A percentile compares a stretch with the other conserved stretches of the same genome.
phyloP scores from a whole-genome alignment of 1,284 basidiomycete species.

The Cryptococcus sp. region DNA sequence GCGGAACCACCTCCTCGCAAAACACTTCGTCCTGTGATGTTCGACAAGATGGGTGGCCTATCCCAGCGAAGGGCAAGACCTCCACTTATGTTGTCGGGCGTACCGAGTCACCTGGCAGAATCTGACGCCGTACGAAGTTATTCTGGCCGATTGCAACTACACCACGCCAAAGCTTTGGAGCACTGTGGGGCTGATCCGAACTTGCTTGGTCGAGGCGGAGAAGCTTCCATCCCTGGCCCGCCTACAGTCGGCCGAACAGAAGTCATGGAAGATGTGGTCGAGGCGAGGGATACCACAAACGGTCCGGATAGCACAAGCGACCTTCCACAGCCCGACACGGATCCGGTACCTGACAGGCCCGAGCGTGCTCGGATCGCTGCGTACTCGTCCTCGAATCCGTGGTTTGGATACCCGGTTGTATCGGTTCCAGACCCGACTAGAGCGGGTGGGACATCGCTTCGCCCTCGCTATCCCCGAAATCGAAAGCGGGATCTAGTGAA shows the following conservation, averaged over 20 bases:
- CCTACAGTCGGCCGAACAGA: not conserved
- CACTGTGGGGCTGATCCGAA: slow-evolving; percentile 22
- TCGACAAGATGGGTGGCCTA: slow-evolving; percentile 16
- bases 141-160: slow-evolving; percentile 38
- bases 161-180: slow-evolving; percentile 43
- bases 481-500: slow-evolving; percentile 52
- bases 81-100: slow-evolving; percentile 20
- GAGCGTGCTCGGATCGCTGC: slow-evolving; percentile 17
- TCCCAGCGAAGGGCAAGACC: slow-evolving; percentile 19
- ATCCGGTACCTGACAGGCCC: not conserved
- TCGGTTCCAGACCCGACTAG: slow-evolving; percentile 20
- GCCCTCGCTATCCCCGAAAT: slow-evolving; percentile 44
- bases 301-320: not conserved
- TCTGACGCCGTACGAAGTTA: slow-evolving; percentile 32
- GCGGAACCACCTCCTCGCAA: slow-evolving; percentile 4
- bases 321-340: not conserved
- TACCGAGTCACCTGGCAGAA: slow-evolving; percentile 8
- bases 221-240: not conserved
- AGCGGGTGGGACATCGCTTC: slow-evolving; percentile 26
- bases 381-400: slow-evolving; percentile 46
- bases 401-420: slow-evolving; percentile 52
- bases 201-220: not conserved
- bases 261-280: not conserved
- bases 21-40: slow-evolving; percentile 29
- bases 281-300: not conserved